A percentile compares a stretch with the other conserved stretches of the same genome.
phyloP scores from a whole-genome alignment of 306 rosid species.

The Medicago lupulina region DNA sequence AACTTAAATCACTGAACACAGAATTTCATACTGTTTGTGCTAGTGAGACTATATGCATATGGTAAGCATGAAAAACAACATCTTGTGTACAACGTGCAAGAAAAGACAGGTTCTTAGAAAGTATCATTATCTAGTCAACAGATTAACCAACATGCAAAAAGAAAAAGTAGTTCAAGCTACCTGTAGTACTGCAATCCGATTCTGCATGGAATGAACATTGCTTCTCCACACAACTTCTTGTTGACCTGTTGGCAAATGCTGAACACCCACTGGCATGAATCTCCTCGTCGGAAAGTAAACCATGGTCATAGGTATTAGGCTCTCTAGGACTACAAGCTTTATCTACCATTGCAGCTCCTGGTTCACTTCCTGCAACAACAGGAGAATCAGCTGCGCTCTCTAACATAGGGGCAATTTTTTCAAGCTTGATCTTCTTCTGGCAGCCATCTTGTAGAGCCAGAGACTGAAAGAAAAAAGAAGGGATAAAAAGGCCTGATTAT shows the following conservation, averaged over 20 bases:
- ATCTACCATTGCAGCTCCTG: constrained; percentile 45
- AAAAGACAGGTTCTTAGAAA: constrained; percentile 25
- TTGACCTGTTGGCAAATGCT: constrained; percentile 37
- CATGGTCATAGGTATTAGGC: constrained; percentile 47
- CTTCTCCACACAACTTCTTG: constrained; percentile 54
- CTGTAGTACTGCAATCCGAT: constrained; percentile 52
- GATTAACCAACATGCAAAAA: constrained; percentile 34
- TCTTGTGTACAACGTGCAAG: constrained; percentile 8
- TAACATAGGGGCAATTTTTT: constrained; percentile 54
- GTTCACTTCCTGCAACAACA: constrained; percentile 57
- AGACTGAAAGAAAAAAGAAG: constrained; percentile 52
- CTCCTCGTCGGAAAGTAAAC: constrained; percentile 39
- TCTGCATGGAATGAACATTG: constrained; percentile 43
- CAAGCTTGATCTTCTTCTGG: constrained; percentile 60
- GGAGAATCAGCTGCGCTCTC: constrained; percentile 81
- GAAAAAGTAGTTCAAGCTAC: constrained; percentile 52
- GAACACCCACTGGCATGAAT: constrained; percentile 45
- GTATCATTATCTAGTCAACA: constrained; percentile 11
- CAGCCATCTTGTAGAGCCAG: constrained; percentile 58
- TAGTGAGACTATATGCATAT: not conserved
- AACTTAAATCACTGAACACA: constrained; percentile 24
- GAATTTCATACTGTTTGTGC: constrained; percentile 4
- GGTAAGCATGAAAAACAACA: not conserved
- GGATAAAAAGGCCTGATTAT: constrained; percentile 40
- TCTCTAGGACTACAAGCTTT: constrained; percentile 40